phyloP scores from a whole-genome alignment of 306 rosid species.

The Cucumis hystrix region DNA sequence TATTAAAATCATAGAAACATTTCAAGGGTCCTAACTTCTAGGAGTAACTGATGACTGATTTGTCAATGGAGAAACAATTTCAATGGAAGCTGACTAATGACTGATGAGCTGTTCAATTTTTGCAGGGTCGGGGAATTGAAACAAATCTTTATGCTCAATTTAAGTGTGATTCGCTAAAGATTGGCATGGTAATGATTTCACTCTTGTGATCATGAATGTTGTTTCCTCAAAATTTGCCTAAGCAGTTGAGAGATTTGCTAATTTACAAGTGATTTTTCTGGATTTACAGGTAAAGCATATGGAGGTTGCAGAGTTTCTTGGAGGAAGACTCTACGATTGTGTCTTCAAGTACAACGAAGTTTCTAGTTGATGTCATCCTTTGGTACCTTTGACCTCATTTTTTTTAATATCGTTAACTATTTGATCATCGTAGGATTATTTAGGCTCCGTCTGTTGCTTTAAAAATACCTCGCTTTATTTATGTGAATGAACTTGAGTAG shows the following conservation, averaged over 20 bases:
- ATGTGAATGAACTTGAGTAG: background rate
- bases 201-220: background rate
- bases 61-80: no score
- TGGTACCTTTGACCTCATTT: constrained; percentile 10
- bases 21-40: background rate
- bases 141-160: constrained; percentile 91
- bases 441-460: background rate
- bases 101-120: background rate
- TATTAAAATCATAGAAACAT: background rate
- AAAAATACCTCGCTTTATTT: background rate
- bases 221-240: background rate
- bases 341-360: constrained; percentile 82
- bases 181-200: constrained; percentile 65
- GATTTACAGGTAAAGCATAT: constrained; percentile 71
- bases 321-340: constrained; percentile 85
- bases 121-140: constrained; percentile 94
- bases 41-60: background rate
- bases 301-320: constrained; percentile 90
- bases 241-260: background rate
- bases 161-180: constrained; percentile 83
- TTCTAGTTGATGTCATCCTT: constrained; percentile 21
- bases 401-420: background rate
- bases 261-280: background rate
- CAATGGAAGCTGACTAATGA: background rate
- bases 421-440: background rate